Conservation (phyloP, 2,329 filamentous ascomycete species). For the Cadophora malorum region DNA sequence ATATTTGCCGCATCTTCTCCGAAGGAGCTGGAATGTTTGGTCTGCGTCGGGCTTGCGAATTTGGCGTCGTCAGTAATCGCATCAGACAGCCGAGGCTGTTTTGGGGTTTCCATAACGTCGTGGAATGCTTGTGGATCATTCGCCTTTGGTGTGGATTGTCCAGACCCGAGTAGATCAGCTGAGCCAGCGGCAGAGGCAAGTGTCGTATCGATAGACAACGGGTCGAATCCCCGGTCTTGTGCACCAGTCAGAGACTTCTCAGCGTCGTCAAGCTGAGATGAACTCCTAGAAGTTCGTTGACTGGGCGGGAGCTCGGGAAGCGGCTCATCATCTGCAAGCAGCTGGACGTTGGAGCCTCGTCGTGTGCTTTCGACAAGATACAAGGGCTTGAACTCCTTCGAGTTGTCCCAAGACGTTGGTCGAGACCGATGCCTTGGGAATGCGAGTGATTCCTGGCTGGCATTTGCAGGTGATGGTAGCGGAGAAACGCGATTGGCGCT, state of each 20-base stretch:
- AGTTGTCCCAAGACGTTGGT: constrained; percentile 67
- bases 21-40: constrained; percentile 16
- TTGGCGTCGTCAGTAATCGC: neutral
- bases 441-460: constrained; percentile 41
- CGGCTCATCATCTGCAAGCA: constrained; percentile 46
- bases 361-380: constrained; percentile 72
- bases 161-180: constrained; percentile 62
- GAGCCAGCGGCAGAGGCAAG: constrained; percentile 43
- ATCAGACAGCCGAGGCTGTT: neutral
- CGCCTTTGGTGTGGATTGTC: constrained; percentile 70
- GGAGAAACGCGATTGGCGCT: constrained; percentile 50
- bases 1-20: constrained; percentile 31
- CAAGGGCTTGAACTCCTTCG: constrained; percentile 78
- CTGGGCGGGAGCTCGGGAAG: constrained; percentile 58
- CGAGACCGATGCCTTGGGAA: constrained; percentile 52
- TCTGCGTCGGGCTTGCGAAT: constrained; percentile 17
- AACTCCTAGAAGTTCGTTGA: constrained; percentile 53
- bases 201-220: constrained; percentile 52
- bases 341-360: constrained; percentile 33
- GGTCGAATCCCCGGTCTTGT: constrained; percentile 22
- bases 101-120: constrained; percentile 7
- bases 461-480: constrained; percentile 47
- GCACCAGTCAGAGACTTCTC: constrained; percentile 43
- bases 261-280: constrained; percentile 50
- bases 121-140: neutral